Base-by-base conservation (phyloP, 2,329 filamentous ascomycete genomes). In the Phaeosphaeriaceae sp. region DNA sequence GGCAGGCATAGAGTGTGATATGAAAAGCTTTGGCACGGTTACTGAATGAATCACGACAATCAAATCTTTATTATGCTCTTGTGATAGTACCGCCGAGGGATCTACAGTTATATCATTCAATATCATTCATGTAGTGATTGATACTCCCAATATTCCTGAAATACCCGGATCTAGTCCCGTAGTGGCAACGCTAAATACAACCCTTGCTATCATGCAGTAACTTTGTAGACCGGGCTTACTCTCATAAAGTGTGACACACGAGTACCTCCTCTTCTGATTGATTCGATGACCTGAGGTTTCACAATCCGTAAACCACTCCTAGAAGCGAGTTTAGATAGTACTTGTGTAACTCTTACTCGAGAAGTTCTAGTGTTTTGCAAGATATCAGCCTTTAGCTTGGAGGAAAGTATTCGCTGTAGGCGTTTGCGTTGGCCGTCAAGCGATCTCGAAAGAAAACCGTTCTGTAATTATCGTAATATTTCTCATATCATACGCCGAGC, bases 111-210 rank as follows among this genome's bases (percentile, higher is more conserved):
- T 11, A 26, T 26, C 6, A 11, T 26, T 26, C 13, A 11, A 30
- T 41, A 16, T 13, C 7, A 29, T 26, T 26, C 11, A 11, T 11
- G 23, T 26, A 26, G 23, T 26, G 23, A 26, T 26, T 26, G 23
- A 26, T 26, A 9, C 23, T 26, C 23, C 11, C 32, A 30, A 34
- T 16, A 40, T 21, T 20, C 52, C 48, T 54, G 16, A 21, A 32
- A 45, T 46, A 48, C 33, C 52, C 49, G 49, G 26, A 35, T 37
- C 55, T 56, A 58, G 30, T 44, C 52, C 38, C 37, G 32, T 52
- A 52, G 15, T 20, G 46, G 52, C 34, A 58, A 40, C 44, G 46
- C 39, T 13, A 52, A 3, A 41, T 40, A 42, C 47, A 29, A 35
- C 29, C 33, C 38, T 26, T 13, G 12, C 15, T 41, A 20, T 17